Percentiles rank a stretch among this genome's conserved stretches.
These are phyloP conservation scores for Hypoxylon rubiginosum DNA, from an alignment of 2,329 filamentous ascomycete genomes.

Conservation along the genomic window DNA sequence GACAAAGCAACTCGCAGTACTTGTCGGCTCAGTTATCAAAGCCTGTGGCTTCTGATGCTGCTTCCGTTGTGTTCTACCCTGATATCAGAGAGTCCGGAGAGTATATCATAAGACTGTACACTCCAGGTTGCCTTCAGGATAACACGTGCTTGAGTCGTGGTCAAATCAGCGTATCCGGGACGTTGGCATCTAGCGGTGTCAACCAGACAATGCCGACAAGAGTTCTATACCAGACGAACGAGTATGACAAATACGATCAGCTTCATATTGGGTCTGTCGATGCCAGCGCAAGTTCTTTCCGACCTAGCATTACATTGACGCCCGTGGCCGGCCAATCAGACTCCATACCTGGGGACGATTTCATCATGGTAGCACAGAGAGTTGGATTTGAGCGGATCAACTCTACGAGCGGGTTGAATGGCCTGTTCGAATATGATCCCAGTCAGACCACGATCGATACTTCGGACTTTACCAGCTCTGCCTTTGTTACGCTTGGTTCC, in stretches of 20 bases:
- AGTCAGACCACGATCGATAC: conserved; percentile 68
- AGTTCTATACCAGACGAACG: conserved; percentile 88
- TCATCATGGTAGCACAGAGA: conserved; percentile 90
- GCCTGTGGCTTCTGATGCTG: conserved; percentile 68
- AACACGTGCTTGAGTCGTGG: conserved; percentile 81
- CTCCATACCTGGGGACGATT: conserved; percentile 59
- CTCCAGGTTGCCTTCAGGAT: conserved; percentile 89
- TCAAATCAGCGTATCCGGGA: conserved; percentile 83
- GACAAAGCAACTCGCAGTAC: conserved; percentile 80
- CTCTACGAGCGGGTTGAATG: conserved; percentile 85
- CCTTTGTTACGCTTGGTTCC: conserved; percentile 81
- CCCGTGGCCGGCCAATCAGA: conserved; percentile 73
- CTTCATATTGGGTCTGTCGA: conserved; percentile 91
- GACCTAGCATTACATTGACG: conserved; percentile 82
- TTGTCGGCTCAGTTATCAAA: conserved; percentile 75
- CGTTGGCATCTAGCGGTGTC: conserved; percentile 67
- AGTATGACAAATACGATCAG: conserved; percentile 96
- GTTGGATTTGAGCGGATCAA: conserved; percentile 82
- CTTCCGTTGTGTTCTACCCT: conserved; percentile 82
- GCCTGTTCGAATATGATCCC: conserved; percentile 90
- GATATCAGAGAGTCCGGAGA: conserved; percentile 91
- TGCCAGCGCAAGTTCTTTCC: conserved; percentile 78
- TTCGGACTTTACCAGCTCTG: conserved; percentile 76
- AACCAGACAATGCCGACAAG: conserved; percentile 66
- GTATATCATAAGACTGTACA: conserved; percentile 92